Conservation (phyloP, 2,329 filamentous ascomycete genomes). For the Fusarium sp. region DNA sequence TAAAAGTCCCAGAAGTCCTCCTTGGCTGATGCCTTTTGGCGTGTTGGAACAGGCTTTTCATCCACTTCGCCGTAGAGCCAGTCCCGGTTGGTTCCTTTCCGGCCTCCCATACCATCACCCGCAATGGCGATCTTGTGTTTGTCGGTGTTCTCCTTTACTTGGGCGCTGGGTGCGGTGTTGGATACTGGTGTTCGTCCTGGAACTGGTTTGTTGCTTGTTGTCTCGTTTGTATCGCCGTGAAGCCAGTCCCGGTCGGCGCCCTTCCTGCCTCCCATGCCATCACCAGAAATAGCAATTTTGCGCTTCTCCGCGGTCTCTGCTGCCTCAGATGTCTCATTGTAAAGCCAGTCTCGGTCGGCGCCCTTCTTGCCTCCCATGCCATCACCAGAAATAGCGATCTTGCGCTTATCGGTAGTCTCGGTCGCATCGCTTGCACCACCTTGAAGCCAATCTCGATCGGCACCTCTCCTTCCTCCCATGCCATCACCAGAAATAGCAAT, state of each 20-base stretch:
- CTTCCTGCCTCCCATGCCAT: slow-evolving; percentile 75
- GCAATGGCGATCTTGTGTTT: slow-evolving; percentile 58
- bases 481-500: slow-evolving; percentile 68
- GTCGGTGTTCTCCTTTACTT: slow-evolving; percentile 29
- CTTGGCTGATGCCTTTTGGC: slow-evolving; percentile 55
- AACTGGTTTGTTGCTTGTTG: slow-evolving; percentile 42
- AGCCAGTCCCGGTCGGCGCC: slow-evolving; percentile 65
- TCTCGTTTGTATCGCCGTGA: slow-evolving; percentile 48
- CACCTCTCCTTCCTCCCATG: slow-evolving; percentile 72
- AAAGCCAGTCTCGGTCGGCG: slow-evolving; percentile 63
- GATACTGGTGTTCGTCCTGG: slow-evolving; percentile 54
- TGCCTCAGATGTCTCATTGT: slow-evolving; percentile 48
- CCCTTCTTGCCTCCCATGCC: slow-evolving; percentile 75
- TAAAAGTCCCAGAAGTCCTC: slow-evolving; percentile 65
- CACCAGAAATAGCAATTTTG: slow-evolving; percentile 64
- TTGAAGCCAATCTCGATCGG: slow-evolving; percentile 69
- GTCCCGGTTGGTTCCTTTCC: slow-evolving; percentile 64
- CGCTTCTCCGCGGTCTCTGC: slow-evolving; percentile 27
- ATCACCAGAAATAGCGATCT: slow-evolving; percentile 66
- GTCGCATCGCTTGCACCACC: slow-evolving; percentile 56
- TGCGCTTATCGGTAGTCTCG: slow-evolving; percentile 35
- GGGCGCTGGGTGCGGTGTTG: slow-evolving; percentile 4
- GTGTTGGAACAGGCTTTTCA: slow-evolving; percentile 55
- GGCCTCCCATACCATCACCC: slow-evolving; percentile 75
- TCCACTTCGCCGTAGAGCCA: slow-evolving; percentile 69